Percentiles rank a stretch among this genome's conserved stretches.
phyloP scores from a whole-genome alignment of 257 asterid species.

The Scutellaria barbata region DNA sequence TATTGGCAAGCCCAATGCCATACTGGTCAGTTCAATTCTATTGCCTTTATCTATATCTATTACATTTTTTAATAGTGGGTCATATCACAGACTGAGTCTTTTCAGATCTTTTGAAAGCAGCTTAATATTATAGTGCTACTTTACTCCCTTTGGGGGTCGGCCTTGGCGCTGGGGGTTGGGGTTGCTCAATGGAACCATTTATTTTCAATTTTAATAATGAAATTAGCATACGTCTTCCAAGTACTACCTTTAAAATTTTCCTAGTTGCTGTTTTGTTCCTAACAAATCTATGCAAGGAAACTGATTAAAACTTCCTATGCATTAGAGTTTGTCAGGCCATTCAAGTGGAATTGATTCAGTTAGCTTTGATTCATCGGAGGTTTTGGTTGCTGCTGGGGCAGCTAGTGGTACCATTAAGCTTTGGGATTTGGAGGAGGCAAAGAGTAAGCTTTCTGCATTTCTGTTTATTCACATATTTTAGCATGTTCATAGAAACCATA shows the following conservation, averaged over 20 bases:
- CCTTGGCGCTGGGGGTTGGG: constrained; percentile 20
- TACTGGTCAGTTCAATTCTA: constrained; percentile 69
- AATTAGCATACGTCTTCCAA: constrained; percentile 18
- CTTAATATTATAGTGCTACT: neutral
- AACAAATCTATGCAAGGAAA: constrained; percentile 14
- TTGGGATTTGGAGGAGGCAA: constrained; percentile 99
- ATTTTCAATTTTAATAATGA: constrained; percentile 3
- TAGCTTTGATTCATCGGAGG: constrained; percentile 95
- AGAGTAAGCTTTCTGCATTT: constrained; percentile 59
- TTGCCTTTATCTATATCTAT: constrained; percentile 1
- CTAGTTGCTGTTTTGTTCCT: constrained; percentile 6
- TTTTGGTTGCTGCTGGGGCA: constrained; percentile 97
- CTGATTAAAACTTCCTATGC: constrained; percentile 40
- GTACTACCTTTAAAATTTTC: constrained; percentile 20
- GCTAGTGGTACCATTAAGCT: constrained; percentile 99
- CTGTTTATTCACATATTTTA: constrained; percentile 25
- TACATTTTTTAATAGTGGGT: neutral
- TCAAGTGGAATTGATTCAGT: constrained; percentile 99
- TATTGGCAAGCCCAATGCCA: constrained; percentile 97
- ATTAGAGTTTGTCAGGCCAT: constrained; percentile 96
- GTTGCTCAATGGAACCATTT: constrained; percentile 17
- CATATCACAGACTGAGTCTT: constrained; percentile 20
- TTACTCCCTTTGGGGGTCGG: constrained; percentile 15
- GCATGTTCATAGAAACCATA: constrained; percentile 11
- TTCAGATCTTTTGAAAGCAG: constrained; percentile 29